Evolutionary conservation across 331 rosid species (phyloP).

Genomic region (Pyracantha coccinea): DNA sequence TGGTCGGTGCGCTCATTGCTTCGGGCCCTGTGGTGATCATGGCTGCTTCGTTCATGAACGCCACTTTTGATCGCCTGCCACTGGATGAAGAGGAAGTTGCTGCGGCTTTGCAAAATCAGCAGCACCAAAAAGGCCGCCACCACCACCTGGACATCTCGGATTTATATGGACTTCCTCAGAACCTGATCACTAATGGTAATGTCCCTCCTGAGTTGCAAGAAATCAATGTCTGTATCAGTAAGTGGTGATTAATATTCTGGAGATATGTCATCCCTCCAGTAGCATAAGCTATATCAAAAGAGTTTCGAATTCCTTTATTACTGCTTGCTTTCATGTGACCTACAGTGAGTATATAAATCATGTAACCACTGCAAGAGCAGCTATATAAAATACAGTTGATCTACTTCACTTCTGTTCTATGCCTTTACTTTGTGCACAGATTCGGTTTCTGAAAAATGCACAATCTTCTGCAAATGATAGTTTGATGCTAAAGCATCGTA

Average conservation of each 20-base stretch:
- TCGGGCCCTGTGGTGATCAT: conserved; percentile 70
- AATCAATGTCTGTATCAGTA: neutral
- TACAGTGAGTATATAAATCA: neutral
- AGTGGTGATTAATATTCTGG: neutral
- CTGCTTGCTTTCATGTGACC: neutral
- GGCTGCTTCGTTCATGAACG: conserved; percentile 80
- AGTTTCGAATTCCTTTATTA: neutral
- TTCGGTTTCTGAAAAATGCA: neutral
- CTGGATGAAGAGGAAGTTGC: conserved; percentile 58
- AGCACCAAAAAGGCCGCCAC: conserved; percentile 45
- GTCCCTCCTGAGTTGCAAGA: conserved; percentile 37
- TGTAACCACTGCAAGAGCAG: neutral
- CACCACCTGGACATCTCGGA: conserved; percentile 60
- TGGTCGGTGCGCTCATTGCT: conserved; percentile 64
- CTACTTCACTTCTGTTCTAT: neutral
- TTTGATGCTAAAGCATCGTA: neutral
- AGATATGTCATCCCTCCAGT: neutral
- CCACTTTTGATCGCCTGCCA: conserved; percentile 65
- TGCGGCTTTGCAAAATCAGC: conserved; percentile 53
- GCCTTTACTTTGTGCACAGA: neutral
- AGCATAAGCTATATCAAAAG: neutral
- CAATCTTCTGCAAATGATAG: too few relatives aligned
- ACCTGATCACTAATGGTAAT: conserved; percentile 54
- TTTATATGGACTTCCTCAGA: conserved; percentile 61
- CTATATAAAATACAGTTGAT: neutral